Evolutionary conservation across 495 filamentous ascomycete genomes (phyloP), one percentile per base, ranked within the genome.

Genomic region (Neurospora intermedia): DNA sequence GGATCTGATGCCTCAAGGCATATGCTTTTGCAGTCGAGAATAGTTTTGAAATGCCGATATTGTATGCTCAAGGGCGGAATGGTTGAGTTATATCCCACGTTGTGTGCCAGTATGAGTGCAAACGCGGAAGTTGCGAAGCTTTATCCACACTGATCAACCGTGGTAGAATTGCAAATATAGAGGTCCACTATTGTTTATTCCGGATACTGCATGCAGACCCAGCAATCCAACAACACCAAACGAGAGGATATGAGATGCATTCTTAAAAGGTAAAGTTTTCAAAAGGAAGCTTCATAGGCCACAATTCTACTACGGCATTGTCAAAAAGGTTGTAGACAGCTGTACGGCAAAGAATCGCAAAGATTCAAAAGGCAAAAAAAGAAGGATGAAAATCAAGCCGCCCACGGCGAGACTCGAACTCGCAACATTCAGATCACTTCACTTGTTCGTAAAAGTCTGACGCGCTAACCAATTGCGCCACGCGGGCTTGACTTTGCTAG

Each of bases 331-430:
- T 6, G 35, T 38, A 38, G 35, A 38, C 4, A 6, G 0, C 6
- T 38, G 4, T 0, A 38, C 0, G 5, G 35, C 0, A 38, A 38
- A 38, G 2, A 6, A 6, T 38, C 35, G 0, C 35, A 4, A 0
- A 6, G 35, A 4, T 6, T 38, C 39, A 8, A 39, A 76, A 15
- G n/a, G 18, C 15, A 72, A 73, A 73, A 46, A 31, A 0, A 18
- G 3, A 45, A 59, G 4, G 0, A 6, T 6, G 35, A 71, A 71
- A 31, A 70, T 16, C 16, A 42, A 62, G 13, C 10, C 77, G 77
- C 77, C 77, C 69, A 73, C 76, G 77, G 77, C 77, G 77, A 79
- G 77, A 79, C 76, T 79, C 78, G 76, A 79, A 78, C 75, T 79
- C 78, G 76, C 78, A 79, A 79, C 78, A 78, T 79, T 78, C 75